Evolutionary conservation across 345 rosid genomes (phyloP), one percentile per base, ranked within the genome.

Genomic region (Salix arbutifolia): DNA sequence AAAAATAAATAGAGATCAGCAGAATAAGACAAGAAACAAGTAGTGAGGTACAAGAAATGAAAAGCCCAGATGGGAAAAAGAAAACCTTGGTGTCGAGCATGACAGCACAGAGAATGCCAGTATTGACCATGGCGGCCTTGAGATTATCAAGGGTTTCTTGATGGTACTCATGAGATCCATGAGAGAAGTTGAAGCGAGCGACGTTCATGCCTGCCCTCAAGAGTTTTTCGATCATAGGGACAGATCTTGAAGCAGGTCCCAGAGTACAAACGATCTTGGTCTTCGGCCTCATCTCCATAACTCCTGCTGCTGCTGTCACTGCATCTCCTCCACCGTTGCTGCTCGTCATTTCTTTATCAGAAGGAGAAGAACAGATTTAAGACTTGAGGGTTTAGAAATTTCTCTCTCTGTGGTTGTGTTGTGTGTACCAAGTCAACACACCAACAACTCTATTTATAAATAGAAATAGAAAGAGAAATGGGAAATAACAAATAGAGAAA

Each of bases 211-310:
- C 99, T 4, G 94, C 99, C 69, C 44, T 84, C 66, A 95, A 83
- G 19, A 95, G 93, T 87, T 93, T 95, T 89, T 95, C 99, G 1
- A 85, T 7, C 98, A 90, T 88, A 14, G 86, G 85, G 14, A 91
- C 85, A 28, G 99, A 91, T 86, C 99, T 85, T 44, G 97, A 93
- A 33, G 93, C 92, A 0, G 98, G 98, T 9, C 99, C 99, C 5
- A 95, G 89, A 3, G 98, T 96, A 81, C 99, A 96, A 1, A 96
- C 97, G 85, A 93, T 93, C 91, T 96, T 93, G 50, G 99, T 93
- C 86, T 96, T 93, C 3, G 97, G 88, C 86, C 79, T 91, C 84
- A 81, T 86, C 87, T 30, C 76, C 72, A 52, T 52, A 19, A 28
- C 14, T 26, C 9, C 40, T 11, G 4, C 5, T 14, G 4, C 19